phyloP scores from a whole-genome alignment of 1,284 basidiomycete genomes.

The Athelia psychrophila region DNA sequence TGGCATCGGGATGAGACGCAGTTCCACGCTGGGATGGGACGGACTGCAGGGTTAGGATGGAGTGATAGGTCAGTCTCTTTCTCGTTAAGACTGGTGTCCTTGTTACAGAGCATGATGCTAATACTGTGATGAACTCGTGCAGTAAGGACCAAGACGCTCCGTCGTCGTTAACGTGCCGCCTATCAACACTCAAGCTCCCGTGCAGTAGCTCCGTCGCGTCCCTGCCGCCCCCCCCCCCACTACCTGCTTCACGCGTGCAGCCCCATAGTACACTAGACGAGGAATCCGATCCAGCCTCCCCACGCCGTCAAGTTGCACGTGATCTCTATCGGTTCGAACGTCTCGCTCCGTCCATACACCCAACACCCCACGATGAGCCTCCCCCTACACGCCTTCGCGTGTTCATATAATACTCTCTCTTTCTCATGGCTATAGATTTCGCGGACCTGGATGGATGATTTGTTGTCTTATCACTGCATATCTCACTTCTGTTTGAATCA shows the following conservation, averaged over 20 bases:
- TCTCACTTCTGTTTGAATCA: too few relatives aligned
- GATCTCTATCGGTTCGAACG: too few relatives aligned
- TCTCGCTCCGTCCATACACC: too few relatives aligned
- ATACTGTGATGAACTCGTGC: constrained; percentile 7
- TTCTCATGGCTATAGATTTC: too few relatives aligned
- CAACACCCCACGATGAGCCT: too few relatives aligned
- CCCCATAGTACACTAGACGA: background rate
- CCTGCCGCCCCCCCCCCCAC: constrained; percentile 11
- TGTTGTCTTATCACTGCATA: too few relatives aligned
- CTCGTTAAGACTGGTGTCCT: constrained; percentile 4
- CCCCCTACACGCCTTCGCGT: too few relatives aligned
- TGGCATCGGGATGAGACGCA: constrained; percentile 70
- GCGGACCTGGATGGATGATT: too few relatives aligned
- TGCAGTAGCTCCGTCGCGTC: constrained; percentile 33
- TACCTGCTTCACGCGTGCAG: constrained; percentile 1
- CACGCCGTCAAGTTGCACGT: too few relatives aligned
- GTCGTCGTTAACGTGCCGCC: constrained; percentile 64
- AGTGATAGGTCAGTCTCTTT: constrained; percentile 62
- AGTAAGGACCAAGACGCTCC: constrained; percentile 83
- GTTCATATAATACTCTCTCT: too few relatives aligned
- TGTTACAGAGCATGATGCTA: constrained; percentile 3
- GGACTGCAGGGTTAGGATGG: constrained; percentile 87
- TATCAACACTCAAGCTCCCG: constrained; percentile 56
- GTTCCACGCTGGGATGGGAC: constrained; percentile 66
- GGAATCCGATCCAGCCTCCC: background rate